Evolutionary conservation across 768 basidiomycete species (phyloP).

Genomic region (Tricholoma terreum): DNA sequence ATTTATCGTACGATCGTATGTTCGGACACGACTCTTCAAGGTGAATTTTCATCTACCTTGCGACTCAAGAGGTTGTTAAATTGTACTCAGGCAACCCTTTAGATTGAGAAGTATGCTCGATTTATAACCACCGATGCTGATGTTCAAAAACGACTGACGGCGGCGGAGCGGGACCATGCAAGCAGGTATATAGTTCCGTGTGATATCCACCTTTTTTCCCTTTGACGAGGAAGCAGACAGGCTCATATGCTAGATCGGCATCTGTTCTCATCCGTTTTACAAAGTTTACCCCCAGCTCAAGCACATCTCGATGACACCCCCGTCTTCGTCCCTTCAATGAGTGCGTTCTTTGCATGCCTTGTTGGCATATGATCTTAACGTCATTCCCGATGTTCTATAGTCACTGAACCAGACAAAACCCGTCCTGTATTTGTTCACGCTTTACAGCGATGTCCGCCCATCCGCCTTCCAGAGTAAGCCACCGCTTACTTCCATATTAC

Average conservation of each 20-base stretch:
- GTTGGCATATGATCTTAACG: not conserved
- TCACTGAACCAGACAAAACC: conserved; percentile 72
- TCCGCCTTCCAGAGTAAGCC: conserved; percentile 67
- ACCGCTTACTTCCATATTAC: not conserved
- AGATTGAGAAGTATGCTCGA: conserved; percentile 90
- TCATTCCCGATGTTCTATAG: conserved; percentile 36
- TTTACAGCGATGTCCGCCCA: conserved; percentile 61
- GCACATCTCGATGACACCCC: conserved; percentile 73
- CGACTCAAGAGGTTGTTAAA: conserved; percentile 9
- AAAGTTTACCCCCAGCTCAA: conserved; percentile 76
- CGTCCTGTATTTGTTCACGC: conserved; percentile 83
- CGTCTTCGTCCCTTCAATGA: conserved; percentile 73
- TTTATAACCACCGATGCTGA: conserved; percentile 70
- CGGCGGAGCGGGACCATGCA: conserved; percentile 80
- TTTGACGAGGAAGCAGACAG: conserved; percentile 47
- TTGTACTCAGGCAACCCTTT: conserved; percentile 19
- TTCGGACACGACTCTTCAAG: conserved; percentile 84
- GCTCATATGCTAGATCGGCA: conserved; percentile 75
- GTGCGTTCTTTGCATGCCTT: conserved; percentile 34
- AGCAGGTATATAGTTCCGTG: conserved; percentile 46
- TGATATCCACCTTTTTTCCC: not conserved
- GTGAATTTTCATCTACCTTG: conserved; percentile 35
- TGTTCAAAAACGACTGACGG: conserved; percentile 75
- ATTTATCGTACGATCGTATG: conserved; percentile 86
- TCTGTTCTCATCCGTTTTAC: conserved; percentile 75